Base-by-base conservation (phyloP, 2,329 filamentous ascomycete species). In the Fusarium scirpi region DNA sequence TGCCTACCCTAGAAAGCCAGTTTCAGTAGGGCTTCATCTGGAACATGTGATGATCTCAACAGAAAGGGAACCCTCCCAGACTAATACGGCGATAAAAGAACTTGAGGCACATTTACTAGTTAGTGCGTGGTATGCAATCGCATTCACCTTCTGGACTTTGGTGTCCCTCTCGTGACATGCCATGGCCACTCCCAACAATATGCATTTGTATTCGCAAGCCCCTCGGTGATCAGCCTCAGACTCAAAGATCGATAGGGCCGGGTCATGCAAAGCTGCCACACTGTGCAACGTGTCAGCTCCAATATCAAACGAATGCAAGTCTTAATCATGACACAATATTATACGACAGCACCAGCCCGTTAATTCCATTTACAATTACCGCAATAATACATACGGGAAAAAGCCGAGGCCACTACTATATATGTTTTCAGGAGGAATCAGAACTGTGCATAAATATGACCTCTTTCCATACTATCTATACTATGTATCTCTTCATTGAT, bases 251-350 rank as follows among this genome's bases (percentile, higher is more conserved):
- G 56, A 54, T 34, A 62, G 61, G 55, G 7, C 24, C 32, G 15
- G 15, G n/a, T 7, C 43, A 57, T 58, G 45, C 32, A 51, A 52
- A 18, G 18, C 32, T 51, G 27, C 22, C 13, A 16, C 41, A 24
- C 27, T 61, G 32, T 64, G 38, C 44, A 70, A 70, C 52, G 44
- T 58, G 62, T 53, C 48, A 62, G 48, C 44, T 55, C 25, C 32
- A 32, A 45, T 34, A 10, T 20, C 8, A 30, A 32, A 32, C 22
- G 9, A 22, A 18, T 30, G 15, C 20, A 20, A 32, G 34, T n/a
- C 18, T 38, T 38, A 11, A n/a, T 11, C 34, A 38, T 38, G 34
- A n/a, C 9, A n/a, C 9, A 38, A n/a, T 27, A 27, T 25, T 9
- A n/a, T 38, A 38, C 18, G 34, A 38, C 10, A 38, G 18, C 34